phyloP scores from a whole-genome alignment of 805 yeast species.

The Nakazawaea laoshanensis region DNA sequence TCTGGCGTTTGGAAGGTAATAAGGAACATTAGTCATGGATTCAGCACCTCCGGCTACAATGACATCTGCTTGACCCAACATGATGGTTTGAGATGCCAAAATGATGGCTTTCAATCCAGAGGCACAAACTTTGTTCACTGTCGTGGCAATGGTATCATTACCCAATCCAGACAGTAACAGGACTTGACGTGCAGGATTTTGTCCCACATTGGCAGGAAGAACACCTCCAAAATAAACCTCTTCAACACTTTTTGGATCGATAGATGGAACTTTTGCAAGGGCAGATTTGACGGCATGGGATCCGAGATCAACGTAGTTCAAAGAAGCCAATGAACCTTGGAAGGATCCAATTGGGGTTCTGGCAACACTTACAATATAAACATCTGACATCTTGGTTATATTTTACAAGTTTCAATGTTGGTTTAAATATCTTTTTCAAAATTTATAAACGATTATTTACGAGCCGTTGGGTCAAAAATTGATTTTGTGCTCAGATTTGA shows the following conservation, averaged over 20 bases:
- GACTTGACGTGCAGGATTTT: slow-evolving; percentile 97
- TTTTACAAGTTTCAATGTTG: background rate
- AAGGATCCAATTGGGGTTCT: slow-evolving; percentile 97
- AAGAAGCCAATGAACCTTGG: slow-evolving; percentile 73
- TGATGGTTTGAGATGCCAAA: slow-evolving; percentile 81
- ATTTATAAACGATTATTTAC: background rate
- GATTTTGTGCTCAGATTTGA: background rate
- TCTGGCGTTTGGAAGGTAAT: slow-evolving; percentile 71
- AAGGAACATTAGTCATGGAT: slow-evolving; percentile 94
- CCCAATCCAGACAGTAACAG: slow-evolving; percentile 86
- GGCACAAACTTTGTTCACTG: slow-evolving; percentile 96
- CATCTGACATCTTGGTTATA: slow-evolving; percentile 23
- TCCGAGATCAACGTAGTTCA: slow-evolving; percentile 80
- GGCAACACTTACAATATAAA: slow-evolving; percentile 83
- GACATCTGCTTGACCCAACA: slow-evolving; percentile 84
- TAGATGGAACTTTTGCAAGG: slow-evolving; percentile 70
- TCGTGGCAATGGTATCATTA: slow-evolving; percentile 73
- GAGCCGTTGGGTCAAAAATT: background rate
- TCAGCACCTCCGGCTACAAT: slow-evolving; percentile 98
- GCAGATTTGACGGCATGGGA: slow-evolving; percentile 90
- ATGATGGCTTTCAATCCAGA: slow-evolving; percentile 91
- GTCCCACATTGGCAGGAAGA: slow-evolving; percentile 88
- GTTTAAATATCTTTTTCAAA: background rate
- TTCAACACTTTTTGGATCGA: slow-evolving; percentile 71
- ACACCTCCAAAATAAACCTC: slow-evolving; percentile 93